These are phyloP conservation scores for Suhomyces ambrosiae DNA, from an alignment of 1,139 yeast species.

Conservation along the genomic window DNA sequence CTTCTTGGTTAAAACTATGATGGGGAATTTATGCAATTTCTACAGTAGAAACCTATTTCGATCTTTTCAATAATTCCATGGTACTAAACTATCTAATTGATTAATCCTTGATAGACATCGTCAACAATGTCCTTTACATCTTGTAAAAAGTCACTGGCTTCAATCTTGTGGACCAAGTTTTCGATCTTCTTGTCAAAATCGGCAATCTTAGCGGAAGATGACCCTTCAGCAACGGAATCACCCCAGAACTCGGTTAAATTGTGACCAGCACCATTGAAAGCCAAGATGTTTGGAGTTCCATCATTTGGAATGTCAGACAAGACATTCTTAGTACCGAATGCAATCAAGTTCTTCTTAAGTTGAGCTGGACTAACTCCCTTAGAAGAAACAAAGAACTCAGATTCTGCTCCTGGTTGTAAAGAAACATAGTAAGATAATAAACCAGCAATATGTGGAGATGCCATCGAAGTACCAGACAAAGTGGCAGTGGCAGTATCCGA, in stretches of 20 bases:
- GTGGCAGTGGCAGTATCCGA: slow-evolving; percentile 83
- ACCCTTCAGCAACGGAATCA: slow-evolving; percentile 8
- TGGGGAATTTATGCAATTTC: too few species aligned
- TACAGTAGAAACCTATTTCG: too few species aligned
- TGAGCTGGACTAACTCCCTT: slow-evolving; percentile 77
- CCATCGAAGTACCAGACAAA: slow-evolving; percentile 98
- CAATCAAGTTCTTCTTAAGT: slow-evolving; percentile 83
- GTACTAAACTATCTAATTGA: slow-evolving; percentile 9
- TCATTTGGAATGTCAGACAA: slow-evolving; percentile 74
- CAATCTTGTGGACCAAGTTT: slow-evolving; percentile 23
- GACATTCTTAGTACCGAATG: slow-evolving; percentile 71
- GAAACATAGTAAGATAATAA: slow-evolving; percentile 86
- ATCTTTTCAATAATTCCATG: too few species aligned
- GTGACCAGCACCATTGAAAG: slow-evolving; percentile 92
- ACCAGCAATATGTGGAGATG: slow-evolving; percentile 96
- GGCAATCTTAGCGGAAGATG: neutral
- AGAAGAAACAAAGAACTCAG: slow-evolving; percentile 62
- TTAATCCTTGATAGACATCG: slow-evolving; percentile 20
- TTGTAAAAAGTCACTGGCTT: slow-evolving; percentile 21
- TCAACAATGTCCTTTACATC: slow-evolving; percentile 27
- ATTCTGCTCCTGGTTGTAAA: slow-evolving; percentile 82
- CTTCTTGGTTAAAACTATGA: too few species aligned
- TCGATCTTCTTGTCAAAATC: slow-evolving; percentile 23
- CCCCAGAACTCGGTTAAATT: slow-evolving; percentile 76
- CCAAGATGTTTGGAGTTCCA: slow-evolving; percentile 81